phyloP scores from a whole-genome alignment of 2,329 filamentous ascomycete species.

The Aaosphaeria arxii region DNA sequence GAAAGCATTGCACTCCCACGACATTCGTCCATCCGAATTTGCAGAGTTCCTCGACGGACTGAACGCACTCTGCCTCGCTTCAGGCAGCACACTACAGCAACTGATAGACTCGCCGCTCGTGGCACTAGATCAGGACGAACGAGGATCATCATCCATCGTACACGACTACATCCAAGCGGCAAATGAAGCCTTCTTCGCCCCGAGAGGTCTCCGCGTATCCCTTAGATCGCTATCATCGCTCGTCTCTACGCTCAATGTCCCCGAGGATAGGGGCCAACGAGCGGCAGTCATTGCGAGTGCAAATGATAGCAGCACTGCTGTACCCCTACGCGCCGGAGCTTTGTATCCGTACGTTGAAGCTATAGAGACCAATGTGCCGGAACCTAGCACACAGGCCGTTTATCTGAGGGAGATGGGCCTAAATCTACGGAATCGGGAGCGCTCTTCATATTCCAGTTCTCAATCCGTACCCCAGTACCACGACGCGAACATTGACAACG shows the following conservation, averaged over 20 bases:
- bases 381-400: conserved; percentile 10
- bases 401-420: conserved; percentile 16
- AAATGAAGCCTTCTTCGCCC: conserved; percentile 33
- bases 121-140: neutral
- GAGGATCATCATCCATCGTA: conserved; percentile 8
- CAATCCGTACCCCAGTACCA: neutral
- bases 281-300: conserved; percentile 16
- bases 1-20: conserved; percentile 24
- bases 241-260: conserved; percentile 16
- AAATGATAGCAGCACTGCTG: conserved; percentile 9
- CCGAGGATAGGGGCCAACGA: conserved; percentile 17
- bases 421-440: conserved; percentile 1
- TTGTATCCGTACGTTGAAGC: conserved; percentile 29
- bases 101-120: conserved; percentile 2
- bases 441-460: neutral
- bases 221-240: conserved; percentile 21
- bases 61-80: conserved; percentile 22
- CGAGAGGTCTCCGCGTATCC: conserved; percentile 24
- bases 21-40: conserved; percentile 27
- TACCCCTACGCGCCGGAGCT: conserved; percentile 17
- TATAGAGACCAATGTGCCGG: conserved; percentile 20
- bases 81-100: conserved; percentile 5
- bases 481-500: too few relatives aligned
- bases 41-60: conserved; percentile 31
- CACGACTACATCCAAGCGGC: conserved; percentile 23